A percentile compares a stretch with the other conserved stretches of the same genome.
Evolutionary conservation across 2,329 filamentous ascomycete genomes (phyloP).

Genomic region (Xylogone sp.): DNA sequence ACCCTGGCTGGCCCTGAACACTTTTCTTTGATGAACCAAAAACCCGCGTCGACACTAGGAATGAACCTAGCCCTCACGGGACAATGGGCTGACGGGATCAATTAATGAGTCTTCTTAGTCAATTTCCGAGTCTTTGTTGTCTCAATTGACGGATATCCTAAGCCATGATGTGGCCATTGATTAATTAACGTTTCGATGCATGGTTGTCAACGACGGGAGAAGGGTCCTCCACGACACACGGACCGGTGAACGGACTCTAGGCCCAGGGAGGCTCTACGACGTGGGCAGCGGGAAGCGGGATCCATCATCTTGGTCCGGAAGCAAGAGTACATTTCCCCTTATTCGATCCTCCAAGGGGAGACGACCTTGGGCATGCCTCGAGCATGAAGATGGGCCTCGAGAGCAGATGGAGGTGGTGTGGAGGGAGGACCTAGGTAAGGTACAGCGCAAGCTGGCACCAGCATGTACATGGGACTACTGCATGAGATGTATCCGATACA

Average conservation of each 20-base stretch:
- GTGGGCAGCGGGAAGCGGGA: background rate
- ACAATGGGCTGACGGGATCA: too few relatives aligned
- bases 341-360: slow-evolving; percentile 9
- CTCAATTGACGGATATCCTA: background rate
- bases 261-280: background rate
- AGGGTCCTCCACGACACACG: background rate
- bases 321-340: slow-evolving; percentile 21
- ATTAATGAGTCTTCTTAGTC: too few relatives aligned
- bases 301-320: slow-evolving; percentile 22
- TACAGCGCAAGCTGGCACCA: background rate
- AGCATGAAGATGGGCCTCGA: background rate
- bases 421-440: background rate
- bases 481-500: background rate
- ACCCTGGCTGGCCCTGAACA: background rate
- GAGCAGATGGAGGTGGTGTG: background rate
- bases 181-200: background rate
- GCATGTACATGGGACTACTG: background rate
- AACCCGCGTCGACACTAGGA: too few relatives aligned
- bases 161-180: background rate
- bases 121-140: background rate
- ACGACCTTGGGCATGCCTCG: background rate
- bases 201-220: background rate
- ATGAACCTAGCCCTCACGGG: too few relatives aligned
- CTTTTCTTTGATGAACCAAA: too few relatives aligned
- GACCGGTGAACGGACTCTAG: background rate